Percentiles rank a stretch among this genome's conserved stretches.
These are phyloP conservation scores for Hypseocharis bilobata DNA, from an alignment of 441 rosid genomes.

Conservation along the genomic window DNA sequence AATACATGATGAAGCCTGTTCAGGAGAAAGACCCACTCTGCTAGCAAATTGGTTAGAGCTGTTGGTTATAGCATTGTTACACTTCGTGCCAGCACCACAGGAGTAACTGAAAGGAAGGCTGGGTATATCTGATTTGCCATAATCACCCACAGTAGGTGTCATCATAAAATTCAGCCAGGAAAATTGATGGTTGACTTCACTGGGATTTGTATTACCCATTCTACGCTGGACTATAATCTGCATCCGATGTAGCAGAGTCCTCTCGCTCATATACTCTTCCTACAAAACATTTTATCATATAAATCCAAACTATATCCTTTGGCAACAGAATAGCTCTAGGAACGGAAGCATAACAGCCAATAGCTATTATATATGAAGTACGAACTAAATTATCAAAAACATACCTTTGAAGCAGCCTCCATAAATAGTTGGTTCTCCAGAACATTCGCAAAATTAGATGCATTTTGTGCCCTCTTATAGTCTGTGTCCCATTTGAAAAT, in stretches of 20 bases:
- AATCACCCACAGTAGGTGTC: conserved; percentile 20
- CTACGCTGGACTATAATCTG: conserved; percentile 11
- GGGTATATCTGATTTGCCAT: conserved; percentile 10
- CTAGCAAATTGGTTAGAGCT: conserved; percentile 6
- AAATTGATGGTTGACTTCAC: conserved; percentile 18
- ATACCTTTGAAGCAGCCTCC: conserved; percentile 25
- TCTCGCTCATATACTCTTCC: conserved; percentile 29
- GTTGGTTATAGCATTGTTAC: conserved; percentile 1
- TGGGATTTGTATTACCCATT: conserved; percentile 12
- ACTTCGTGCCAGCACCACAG: not conserved
- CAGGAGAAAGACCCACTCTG: conserved; percentile 21
- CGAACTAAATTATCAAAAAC: not conserved
- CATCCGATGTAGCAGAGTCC: conserved; percentile 18
- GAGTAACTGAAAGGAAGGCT: conserved; percentile 12
- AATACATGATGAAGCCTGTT: conserved; percentile 21
- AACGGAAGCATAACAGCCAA: not conserved
- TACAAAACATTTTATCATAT: conserved; percentile 5
- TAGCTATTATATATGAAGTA: not conserved
- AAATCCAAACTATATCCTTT: not conserved
- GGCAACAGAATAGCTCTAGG: too few relatives aligned
- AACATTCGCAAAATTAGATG: conserved; percentile 8
- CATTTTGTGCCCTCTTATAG: conserved; percentile 15
- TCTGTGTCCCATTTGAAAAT: conserved; percentile 1
- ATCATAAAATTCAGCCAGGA: not conserved
- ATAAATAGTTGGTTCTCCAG: conserved; percentile 21